Base-by-base conservation (phyloP, 306 rosid species). In the Acmispon strigosus region DNA sequence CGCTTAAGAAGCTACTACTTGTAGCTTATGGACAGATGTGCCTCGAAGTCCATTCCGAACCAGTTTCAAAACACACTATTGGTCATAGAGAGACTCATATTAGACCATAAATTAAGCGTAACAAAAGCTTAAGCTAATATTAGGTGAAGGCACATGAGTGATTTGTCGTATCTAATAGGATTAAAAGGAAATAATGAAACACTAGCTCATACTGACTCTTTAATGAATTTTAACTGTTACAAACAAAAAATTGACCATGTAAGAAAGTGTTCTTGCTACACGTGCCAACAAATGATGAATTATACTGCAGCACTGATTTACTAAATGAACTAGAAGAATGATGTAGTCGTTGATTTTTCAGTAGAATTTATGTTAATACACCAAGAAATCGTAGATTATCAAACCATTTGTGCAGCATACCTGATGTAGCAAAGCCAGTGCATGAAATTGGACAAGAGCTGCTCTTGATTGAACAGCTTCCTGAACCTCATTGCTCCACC, bases 401-500 rank as follows among this genome's bases (percentile, higher is more conserved):
- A 81, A 80, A 76, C 69, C 62, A 78, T 66, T 50, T 59, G 58
- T n/a, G 52, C 52, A 39, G 60, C 81, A 65, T 77, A 94, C 99
- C 96, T 94, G 97, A 79, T 94, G 97, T 75, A 94, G 91, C 86
- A 91, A 83, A 73, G 89, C 98, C 73, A 93, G 81, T 3, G 95
- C 97, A 79, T 94, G 99, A 77, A 94, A 94, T 72, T 94, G 99
- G 50, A 94, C 99, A 79, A 94, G 99, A 66, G 99, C 97, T 27
- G 99, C 96, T 81, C 97, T 89, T 47, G 99, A 91, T 82, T 94
- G 99, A 81, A 94, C 96, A 57, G 99, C 96, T 85, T 94, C 99
- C 79, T 94, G 99, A 82, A 94, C 95, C 87, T 94, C 99, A 77
- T 94, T 94, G 72, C 99, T 94, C 99, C 99, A 94, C 84, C 99